Conservation (phyloP, 352 stramenopile genomes). For the Globisporangium acanthophoron region DNA sequence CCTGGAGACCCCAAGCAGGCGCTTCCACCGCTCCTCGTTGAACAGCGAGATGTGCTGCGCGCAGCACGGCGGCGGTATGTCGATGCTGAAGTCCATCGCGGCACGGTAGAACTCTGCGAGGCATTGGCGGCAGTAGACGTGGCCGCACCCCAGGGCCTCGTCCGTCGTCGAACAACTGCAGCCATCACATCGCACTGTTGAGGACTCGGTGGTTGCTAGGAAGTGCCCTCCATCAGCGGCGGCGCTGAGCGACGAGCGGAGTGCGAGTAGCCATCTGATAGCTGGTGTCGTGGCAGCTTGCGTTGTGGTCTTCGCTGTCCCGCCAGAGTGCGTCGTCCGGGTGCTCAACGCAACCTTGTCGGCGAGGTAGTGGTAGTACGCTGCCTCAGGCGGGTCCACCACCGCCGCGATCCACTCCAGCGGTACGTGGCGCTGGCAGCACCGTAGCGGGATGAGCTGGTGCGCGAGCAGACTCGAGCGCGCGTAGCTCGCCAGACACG, state of each 20-base stretch:
- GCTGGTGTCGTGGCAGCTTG: too few species aligned
- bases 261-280: too few species aligned
- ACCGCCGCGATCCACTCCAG: slow-evolving; percentile 22
- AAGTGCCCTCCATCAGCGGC: not conserved
- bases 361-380: slow-evolving; percentile 37
- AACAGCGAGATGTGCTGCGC: not conserved
- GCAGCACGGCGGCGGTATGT: not conserved
- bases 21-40: not conserved
- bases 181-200: slow-evolving; percentile 2
- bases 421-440: slow-evolving; percentile 29
- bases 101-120: not conserved
- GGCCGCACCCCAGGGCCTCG: slow-evolving; percentile 15
- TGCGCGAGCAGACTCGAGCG: slow-evolving; percentile 18
- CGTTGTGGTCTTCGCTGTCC: not conserved
- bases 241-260: not conserved
- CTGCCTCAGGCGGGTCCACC: slow-evolving; percentile 27
- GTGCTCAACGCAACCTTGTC: not conserved
- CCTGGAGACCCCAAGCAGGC: not conserved
- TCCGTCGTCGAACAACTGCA: slow-evolving; percentile 1
- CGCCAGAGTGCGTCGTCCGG: not conserved
- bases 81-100: not conserved
- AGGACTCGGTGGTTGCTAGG: not conserved
- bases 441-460: slow-evolving; percentile 23
- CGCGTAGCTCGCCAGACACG: slow-evolving; percentile 16
- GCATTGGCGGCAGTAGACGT: slow-evolving; percentile 5